Base-by-base conservation (phyloP, 164 flowering plant species). In the Piper longum region DNA sequence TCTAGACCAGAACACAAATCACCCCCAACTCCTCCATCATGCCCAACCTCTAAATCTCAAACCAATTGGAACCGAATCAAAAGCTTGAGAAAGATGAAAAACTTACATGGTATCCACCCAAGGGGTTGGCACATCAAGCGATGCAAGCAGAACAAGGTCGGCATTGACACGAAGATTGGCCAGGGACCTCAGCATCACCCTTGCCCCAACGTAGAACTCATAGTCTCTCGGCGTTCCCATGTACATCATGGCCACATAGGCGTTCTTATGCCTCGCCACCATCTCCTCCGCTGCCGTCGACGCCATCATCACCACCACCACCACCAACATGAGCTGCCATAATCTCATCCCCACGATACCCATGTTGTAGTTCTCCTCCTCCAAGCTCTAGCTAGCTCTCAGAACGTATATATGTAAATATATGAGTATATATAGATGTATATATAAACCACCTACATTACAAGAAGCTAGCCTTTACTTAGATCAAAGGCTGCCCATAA, bases 161-260 rank as follows among this genome's bases (percentile, higher is more conserved):
- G 98, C 98, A 9, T 85, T 78, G 9, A 78, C 91, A 26, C 68
- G 60, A 59, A 86, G 85, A 54, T 67, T 57, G 11, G 52, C 55
- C 3, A 92, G 81, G 19, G 97, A 92, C 79, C 85, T 77, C 67
- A 93, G 76, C 82, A 93, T 64, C 67, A 93, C 98, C 41, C 98
- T 84, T 14, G 79, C 78, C 39, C 97, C 98, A 2, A 90, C 81
- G 73, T 90, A 90, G 76, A 86, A 93, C 83, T 93, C 98, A 71
- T 90, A 90, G 76, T 89, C 98, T 54, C 98, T 82, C 16, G 97
- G 97, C 42, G 98, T 92, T 18, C 98, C 98, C 96, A 92, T 85
- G 65, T 92, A 92, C 98, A 92, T 92, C 98, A 89, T 92, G 68
- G 96, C 72, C 51, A 87, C 98, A 64, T 92, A 92, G 0, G 98